Evolutionary conservation across 139 green algal genomes (phyloP).

Genomic region (Chlamydomonas sp.): DNA sequence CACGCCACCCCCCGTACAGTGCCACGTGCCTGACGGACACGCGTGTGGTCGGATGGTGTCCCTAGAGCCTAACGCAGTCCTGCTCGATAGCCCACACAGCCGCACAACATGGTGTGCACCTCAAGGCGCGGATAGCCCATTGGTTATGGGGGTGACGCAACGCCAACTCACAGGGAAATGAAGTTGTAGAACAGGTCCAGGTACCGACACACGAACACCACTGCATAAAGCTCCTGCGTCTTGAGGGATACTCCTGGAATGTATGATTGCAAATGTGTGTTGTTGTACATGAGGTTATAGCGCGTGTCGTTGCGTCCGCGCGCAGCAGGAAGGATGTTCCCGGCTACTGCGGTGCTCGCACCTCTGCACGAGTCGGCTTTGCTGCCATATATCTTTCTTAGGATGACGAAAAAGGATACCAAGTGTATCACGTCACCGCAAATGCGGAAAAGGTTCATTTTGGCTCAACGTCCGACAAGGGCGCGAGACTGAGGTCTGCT

Average conservation of each 20-base stretch:
- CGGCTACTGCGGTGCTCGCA: conserved; percentile 37
- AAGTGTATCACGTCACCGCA: conserved; percentile 96
- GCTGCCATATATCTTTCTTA: conserved; percentile 94
- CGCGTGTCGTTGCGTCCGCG: neutral
- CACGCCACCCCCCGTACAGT: too few relatives aligned
- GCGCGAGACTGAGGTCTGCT: too few relatives aligned
- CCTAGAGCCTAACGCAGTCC: too few relatives aligned
- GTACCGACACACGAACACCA: conserved; percentile 96
- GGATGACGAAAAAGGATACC: conserved; percentile 90
- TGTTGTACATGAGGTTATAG: neutral
- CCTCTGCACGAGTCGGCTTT: conserved; percentile 85
- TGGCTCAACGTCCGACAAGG: too few relatives aligned
- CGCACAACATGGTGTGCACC: too few relatives aligned
- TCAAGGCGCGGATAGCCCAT: too few relatives aligned
- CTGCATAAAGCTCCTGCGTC: conserved; percentile 95
- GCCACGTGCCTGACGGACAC: too few relatives aligned
- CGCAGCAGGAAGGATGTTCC: neutral
- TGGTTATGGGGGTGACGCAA: too few relatives aligned
- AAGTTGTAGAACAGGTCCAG: conserved; percentile 94
- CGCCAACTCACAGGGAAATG: conserved; percentile 81
- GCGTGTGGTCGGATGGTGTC: too few relatives aligned
- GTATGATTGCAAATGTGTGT: neutral
- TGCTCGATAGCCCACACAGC: too few relatives aligned
- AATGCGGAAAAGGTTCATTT: conserved; percentile 94
- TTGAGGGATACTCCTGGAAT: conserved; percentile 92